Percentiles rank a stretch among this genome's conserved stretches.
These are phyloP conservation scores for Globisporangium emineosum DNA, from an alignment of 352 stramenopile species.

Conservation along the genomic window DNA sequence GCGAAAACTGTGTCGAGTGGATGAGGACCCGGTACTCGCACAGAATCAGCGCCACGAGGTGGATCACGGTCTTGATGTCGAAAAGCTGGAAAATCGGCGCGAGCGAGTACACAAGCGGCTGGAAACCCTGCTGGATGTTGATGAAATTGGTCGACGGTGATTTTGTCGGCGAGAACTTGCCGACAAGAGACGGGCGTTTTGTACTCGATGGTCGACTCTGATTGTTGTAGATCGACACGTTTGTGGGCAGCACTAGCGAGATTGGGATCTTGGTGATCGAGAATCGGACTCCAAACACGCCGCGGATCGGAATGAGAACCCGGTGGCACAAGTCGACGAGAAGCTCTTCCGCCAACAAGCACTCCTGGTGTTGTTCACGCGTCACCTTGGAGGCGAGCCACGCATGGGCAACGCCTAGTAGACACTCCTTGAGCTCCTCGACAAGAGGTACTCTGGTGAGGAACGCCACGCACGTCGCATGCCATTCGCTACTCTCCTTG, in stretches of 20 bases:
- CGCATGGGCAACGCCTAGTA: constrained; percentile 48
- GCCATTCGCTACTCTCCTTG: constrained; percentile 37
- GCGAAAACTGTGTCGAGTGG: constrained; percentile 70
- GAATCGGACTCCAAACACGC: constrained; percentile 65
- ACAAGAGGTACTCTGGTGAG: constrained; percentile 67
- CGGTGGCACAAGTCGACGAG: constrained; percentile 53
- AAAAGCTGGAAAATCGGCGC: constrained; percentile 69
- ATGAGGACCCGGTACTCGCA: constrained; percentile 81
- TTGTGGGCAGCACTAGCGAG: constrained; percentile 45
- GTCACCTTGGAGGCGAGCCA: constrained; percentile 36
- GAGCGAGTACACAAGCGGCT: constrained; percentile 71
- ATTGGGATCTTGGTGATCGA: constrained; percentile 31
- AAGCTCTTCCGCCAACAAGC: constrained; percentile 26
- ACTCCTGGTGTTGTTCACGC: neutral
- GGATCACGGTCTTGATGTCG: constrained; percentile 66
- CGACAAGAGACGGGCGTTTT: constrained; percentile 1
- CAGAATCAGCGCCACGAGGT: constrained; percentile 63
- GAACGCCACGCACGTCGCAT: constrained; percentile 70
- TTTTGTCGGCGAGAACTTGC: constrained; percentile 41
- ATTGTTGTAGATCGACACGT: constrained; percentile 49
- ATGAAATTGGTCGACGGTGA: constrained; percentile 40
- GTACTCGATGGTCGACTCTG: constrained; percentile 7
- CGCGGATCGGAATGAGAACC: constrained; percentile 58
- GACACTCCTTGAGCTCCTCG: constrained; percentile 42
- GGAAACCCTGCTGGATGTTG: constrained; percentile 47